Evolutionary conservation across 1,284 basidiomycete genomes (phyloP), one percentile per base, ranked within the genome.

Genomic region (Trichosporon sp.): DNA sequence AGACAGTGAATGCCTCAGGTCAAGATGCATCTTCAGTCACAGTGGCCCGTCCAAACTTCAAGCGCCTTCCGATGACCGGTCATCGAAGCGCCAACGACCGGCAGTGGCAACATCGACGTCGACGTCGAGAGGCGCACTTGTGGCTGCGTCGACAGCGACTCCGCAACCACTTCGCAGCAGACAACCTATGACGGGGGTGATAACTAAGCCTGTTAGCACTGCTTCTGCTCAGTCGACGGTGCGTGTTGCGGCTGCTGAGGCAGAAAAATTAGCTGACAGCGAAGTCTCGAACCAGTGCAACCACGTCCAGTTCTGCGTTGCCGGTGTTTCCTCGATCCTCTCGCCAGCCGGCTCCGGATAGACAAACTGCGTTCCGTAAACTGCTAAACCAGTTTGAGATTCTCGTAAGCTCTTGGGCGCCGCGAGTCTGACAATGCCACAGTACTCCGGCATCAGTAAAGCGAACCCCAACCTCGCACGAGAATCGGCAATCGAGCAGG

Each of bases 381-480:
- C 68, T 82, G 8, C 78, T 73, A 63, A 75, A 74, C 4, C 81
- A 82, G 65, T 82, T 74, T 62, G 63, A 68, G 25, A 80, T 81
- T 62, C 75, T 82, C 1, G 80, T 80, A 27, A 62, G 78, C 65
- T 12, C 13, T 32, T 60, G 47, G 51, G 27, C 53, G 65, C 15
- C 51, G 21, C 9, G 13, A 64, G 12, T 11, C 18, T 6, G 23
- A n/a, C 3, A 18, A 42, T n/a, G 3, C 9, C 23, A 5, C 21
- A 81, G 77, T 83, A 82, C 65, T 51, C 72, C 0, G 62, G 51
- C 1, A 72, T 83, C 13, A 72, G 77, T 1, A 60, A 70, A 21
- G n/a, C 68, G 0, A 62, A 74, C 0, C 81, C 82, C 0, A 69
- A 73, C 1, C 73, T 83, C 0, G 80, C 82, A 0, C 75, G 78